phyloP scores from a whole-genome alignment of 768 basidiomycete species.

The button mushroom (Agaricus bisporus) region DNA sequence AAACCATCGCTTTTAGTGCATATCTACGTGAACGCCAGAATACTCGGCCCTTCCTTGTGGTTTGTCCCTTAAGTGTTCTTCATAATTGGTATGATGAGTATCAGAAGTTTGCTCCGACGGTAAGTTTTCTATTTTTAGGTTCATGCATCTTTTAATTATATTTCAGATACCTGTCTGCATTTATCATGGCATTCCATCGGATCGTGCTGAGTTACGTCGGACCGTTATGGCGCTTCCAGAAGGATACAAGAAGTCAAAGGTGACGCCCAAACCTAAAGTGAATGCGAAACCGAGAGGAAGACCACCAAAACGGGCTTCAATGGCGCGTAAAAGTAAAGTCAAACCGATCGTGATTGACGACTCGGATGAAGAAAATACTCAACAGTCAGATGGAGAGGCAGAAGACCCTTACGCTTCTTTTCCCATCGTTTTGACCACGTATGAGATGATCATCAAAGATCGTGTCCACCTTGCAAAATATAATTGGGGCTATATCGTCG shows the following conservation, averaged over 20 bases:
- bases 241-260: slow-evolving; percentile 13
- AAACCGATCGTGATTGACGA: slow-evolving; percentile 17
- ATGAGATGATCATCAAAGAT: slow-evolving; percentile 89
- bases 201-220: slow-evolving; percentile 73
- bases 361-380: slow-evolving; percentile 15
- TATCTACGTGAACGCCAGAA: slow-evolving; percentile 74
- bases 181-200: slow-evolving; percentile 82
- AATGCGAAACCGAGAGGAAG: slow-evolving; percentile 16
- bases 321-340: slow-evolving; percentile 8
- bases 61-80: slow-evolving; percentile 89
- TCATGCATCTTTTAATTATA: background rate
- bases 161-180: slow-evolving; percentile 79
- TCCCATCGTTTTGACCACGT: slow-evolving; percentile 86
- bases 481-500: slow-evolving; percentile 89
- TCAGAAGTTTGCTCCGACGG: slow-evolving; percentile 74
- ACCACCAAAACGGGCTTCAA: background rate
- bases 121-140: slow-evolving; percentile 3
- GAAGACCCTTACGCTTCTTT: slow-evolving; percentile 32
- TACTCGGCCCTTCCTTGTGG: slow-evolving; percentile 74
- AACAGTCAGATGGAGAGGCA: slow-evolving; percentile 15
- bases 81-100: slow-evolving; percentile 92
- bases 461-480: slow-evolving; percentile 54
- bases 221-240: slow-evolving; percentile 45
- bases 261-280: slow-evolving; percentile 11
- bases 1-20: slow-evolving; percentile 92